Evolutionary conservation across 805 yeast species (phyloP), one percentile per base, ranked within the genome.

Genomic region (Yamadazyma kitorensis): DNA sequence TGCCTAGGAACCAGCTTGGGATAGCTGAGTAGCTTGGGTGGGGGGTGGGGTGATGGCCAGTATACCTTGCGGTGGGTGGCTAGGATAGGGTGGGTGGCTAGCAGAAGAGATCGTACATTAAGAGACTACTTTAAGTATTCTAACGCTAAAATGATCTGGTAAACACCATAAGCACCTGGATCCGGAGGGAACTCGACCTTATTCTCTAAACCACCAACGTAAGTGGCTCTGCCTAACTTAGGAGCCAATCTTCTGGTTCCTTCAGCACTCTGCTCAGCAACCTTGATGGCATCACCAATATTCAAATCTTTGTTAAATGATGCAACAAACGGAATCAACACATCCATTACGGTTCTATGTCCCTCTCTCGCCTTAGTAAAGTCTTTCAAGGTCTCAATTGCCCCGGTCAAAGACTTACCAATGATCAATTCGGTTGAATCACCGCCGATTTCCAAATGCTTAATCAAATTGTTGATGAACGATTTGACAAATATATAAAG

Each of bases 131-230:
- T 15, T 21, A 39, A 34, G 8, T 12, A 10, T 15, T 34, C 21
- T 33, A 59, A 45, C 8, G 61, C 61, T 21, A 47, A 29, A 23
- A 60, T 44, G 3, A 59, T 49, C 37, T 59, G 64, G 38, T 61
- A 59, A 14, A 61, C 54, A 18, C 64, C 68, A 36, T 58, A 61
- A 10, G 68, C 67, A 16, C 68, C 68, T n/a, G 68, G 66, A 33
- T 62, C 68, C 5, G 68, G 68, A 6, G 64, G 64, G 33, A 59
- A 56, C 19, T 48, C 60, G 2, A 28, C 41, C 18, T 39, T 43
- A 10, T 48, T 45, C 1, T 48, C 56, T 13, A 49, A 43, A 9
- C 54, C 51, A 13, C 65, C 68, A 29, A 62, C 68, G 33, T 62
- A 62, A 3, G 64, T 45, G 10, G 67, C 68, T 37, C 68, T 49